Base-by-base conservation (phyloP, 1,284 basidiomycete genomes). In the Boletus mariae region DNA sequence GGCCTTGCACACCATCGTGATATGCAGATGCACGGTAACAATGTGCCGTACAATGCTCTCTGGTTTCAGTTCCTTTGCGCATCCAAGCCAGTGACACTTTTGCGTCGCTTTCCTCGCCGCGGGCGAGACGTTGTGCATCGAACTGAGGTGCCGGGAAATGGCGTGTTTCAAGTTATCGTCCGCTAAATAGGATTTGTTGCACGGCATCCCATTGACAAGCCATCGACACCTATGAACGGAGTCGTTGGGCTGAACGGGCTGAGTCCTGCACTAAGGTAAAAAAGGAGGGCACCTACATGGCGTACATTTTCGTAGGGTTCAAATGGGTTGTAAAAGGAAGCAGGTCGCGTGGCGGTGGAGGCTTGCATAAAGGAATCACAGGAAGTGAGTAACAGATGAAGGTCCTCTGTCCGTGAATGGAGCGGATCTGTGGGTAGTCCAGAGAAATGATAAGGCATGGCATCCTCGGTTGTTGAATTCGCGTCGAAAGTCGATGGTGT, bases 41-140 rank as follows among this genome's bases (percentile, higher is more conserved):
- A 66, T 47, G n/a, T 67, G 65, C 9, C 65, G 45, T 1, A 45
- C 50, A 5, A 70, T 53, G 5, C 65, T 69, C 28, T 67, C 68
- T 23, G 37, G 54, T 13, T 65, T 70, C 42, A 67, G 56, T n/a
- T 49, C 5, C 45, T 58, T 67, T 4, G 6, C 1, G 25, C 65
- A 70, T n/a, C 57, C 55, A 0, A 20, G 0, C 65, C 65, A 67
- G 0, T 3, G 54, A 45, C 67, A 70, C 17, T 0, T 49, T 26
- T 37, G 55, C 0, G 43, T 46, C 13, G 40, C 31, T 35, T 63
- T 67, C 10, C 57, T 57, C 5, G 15, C 32, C 4, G 49, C 28
- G 0, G 52, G 35, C 38, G 13, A 26, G 13, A 64, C 32, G 3
- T 17, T 5, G 45, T 65, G 66, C 1, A 0, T 8, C 1, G 3